phyloP scores from a whole-genome alignment of 306 rosid species.

The Glycine latifolia region DNA sequence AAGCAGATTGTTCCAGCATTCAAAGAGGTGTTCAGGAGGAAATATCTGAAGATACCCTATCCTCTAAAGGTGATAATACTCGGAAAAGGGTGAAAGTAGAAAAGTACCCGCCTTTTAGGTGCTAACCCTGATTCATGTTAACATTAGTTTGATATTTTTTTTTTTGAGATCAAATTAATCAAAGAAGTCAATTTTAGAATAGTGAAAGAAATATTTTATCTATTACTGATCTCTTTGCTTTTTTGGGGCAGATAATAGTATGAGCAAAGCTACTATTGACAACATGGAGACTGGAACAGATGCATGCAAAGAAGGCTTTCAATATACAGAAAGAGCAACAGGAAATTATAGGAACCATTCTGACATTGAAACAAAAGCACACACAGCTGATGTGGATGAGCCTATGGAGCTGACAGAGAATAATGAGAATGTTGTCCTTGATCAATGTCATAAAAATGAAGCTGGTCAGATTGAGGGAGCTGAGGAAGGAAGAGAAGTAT shows the following conservation, averaged over 20 bases:
- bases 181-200: not conserved
- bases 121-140: constrained; percentile 38
- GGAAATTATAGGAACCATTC: constrained; percentile 37
- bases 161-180: constrained; percentile 9
- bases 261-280: constrained; percentile 44
- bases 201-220: constrained; percentile 3
- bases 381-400: constrained; percentile 39
- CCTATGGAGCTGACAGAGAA: constrained; percentile 47
- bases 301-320: constrained; percentile 51
- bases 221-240: constrained; percentile 32
- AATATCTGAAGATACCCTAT: constrained; percentile 37
- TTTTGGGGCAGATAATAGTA: constrained; percentile 45
- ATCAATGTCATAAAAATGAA: constrained; percentile 44
- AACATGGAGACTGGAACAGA: constrained; percentile 42
- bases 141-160: constrained; percentile 28
- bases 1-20: constrained; percentile 45
- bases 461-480: constrained; percentile 41
- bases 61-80: constrained; percentile 49
- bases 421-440: constrained; percentile 42
- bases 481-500: constrained; percentile 51
- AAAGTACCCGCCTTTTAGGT: constrained; percentile 45
- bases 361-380: constrained; percentile 38
- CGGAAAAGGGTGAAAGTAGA: constrained; percentile 39
- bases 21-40: constrained; percentile 47
- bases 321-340: constrained; percentile 37